A percentile compares a stretch with the other conserved stretches of the same genome.
These are phyloP conservation scores for Rhodofomes roseus DNA, from an alignment of 1,284 basidiomycete genomes.

Conservation along the genomic window DNA sequence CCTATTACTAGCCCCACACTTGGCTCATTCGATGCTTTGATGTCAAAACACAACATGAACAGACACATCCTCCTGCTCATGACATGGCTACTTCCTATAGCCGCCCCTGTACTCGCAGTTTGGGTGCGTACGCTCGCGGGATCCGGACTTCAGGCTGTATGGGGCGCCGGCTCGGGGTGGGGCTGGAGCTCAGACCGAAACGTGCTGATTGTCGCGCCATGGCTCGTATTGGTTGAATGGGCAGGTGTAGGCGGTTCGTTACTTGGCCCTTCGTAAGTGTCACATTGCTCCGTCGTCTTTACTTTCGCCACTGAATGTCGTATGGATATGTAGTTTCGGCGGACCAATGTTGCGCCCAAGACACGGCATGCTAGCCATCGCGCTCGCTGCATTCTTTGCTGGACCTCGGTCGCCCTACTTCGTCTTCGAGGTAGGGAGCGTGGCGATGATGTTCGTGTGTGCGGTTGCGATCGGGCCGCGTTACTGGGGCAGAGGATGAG, in stretches of 20 bases:
- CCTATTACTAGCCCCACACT: constrained; percentile 1
- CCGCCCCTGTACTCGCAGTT: constrained; percentile 78
- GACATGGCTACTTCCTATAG: constrained; percentile 80
- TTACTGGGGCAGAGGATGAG: constrained; percentile 17
- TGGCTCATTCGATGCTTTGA: neutral
- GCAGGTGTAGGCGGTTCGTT: constrained; percentile 15
- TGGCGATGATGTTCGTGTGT: constrained; percentile 21
- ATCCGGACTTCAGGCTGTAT: constrained; percentile 4
- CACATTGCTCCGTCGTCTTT: neutral
- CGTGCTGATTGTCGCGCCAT: constrained; percentile 62
- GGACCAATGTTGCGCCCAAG: constrained; percentile 12
- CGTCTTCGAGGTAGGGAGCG: constrained; percentile 48
- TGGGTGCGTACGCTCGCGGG: constrained; percentile 85
- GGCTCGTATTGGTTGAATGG: constrained; percentile 62
- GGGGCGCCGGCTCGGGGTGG: constrained; percentile 58
- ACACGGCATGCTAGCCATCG: constrained; percentile 40
- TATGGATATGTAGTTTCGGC: neutral
- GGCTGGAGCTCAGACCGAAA: constrained; percentile 80
- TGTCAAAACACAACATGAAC: constrained; percentile 40
- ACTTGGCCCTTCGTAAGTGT: constrained; percentile 10
- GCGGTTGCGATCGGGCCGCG: constrained; percentile 16
- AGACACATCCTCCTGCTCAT: constrained; percentile 72
- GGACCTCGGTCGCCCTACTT: constrained; percentile 60
- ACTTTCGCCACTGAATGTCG: constrained; percentile 6
- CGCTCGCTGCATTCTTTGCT: constrained; percentile 48